These are phyloP conservation scores for Xylaria telfairii DNA, from an alignment of 495 filamentous ascomycete species.

Conservation along the genomic window DNA sequence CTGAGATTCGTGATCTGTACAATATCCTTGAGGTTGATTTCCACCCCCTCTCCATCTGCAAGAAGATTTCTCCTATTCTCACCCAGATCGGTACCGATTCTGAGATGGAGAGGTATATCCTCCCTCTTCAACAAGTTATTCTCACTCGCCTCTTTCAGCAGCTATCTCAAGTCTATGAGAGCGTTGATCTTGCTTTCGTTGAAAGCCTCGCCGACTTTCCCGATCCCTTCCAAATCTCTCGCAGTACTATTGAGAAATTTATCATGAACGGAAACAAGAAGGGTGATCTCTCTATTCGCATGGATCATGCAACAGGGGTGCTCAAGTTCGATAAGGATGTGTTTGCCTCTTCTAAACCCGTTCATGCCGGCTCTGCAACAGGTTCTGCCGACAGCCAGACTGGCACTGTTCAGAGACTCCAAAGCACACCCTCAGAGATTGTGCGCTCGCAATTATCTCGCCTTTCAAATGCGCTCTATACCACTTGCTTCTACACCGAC, in stretches of 20 bases:
- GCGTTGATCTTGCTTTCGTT: conserved; percentile 92
- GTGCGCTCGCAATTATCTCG: conserved; percentile 93
- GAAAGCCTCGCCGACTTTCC: conserved; percentile 95
- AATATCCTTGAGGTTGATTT: conserved; percentile 99
- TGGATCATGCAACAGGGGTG: conserved; percentile 92
- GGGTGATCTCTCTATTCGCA: conserved; percentile 93
- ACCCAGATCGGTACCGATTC: conserved; percentile 91
- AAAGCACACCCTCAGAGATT: conserved; percentile 97
- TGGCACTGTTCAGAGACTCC: conserved; percentile 88
- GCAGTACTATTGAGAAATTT: conserved; percentile 96
- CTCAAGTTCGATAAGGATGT: conserved; percentile 98
- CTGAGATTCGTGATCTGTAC: conserved; percentile 95
- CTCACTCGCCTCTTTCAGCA: conserved; percentile 98
- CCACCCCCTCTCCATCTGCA: conserved; percentile 97
- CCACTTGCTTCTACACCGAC: conserved; percentile 95
- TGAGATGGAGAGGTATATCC: conserved; percentile 95
- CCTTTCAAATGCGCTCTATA: conserved; percentile 86
- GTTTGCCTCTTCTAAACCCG: conserved; percentile 94
- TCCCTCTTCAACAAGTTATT: conserved; percentile 96
- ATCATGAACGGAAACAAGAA: conserved; percentile 99
- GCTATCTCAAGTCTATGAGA: conserved; percentile 98
- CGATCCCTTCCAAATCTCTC: conserved; percentile 92
- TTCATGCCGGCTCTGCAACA: conserved; percentile 80
- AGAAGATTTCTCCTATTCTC: conserved; percentile 97
- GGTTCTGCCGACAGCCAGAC: conserved; percentile 89